Evolutionary conservation across 805 yeast genomes (phyloP).

Genomic region (Metschnikowia lunata): DNA sequence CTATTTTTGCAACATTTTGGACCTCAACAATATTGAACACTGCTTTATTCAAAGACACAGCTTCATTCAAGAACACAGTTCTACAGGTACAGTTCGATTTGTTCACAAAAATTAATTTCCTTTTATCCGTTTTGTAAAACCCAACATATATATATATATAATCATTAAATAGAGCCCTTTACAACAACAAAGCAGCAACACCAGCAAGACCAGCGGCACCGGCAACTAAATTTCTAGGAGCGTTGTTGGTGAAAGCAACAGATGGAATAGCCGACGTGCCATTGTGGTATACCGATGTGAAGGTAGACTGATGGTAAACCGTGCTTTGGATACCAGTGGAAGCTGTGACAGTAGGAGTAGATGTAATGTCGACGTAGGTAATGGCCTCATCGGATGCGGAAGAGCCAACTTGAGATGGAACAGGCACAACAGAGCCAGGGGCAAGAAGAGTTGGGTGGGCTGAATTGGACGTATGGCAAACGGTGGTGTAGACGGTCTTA

Average conservation of each 20-base stretch:
- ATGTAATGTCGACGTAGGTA: slow-evolving; percentile 45
- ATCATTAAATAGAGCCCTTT: background rate
- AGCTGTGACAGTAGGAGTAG: slow-evolving; percentile 46
- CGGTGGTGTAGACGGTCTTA: slow-evolving; percentile 20
- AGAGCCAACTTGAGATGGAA: slow-evolving; percentile 11
- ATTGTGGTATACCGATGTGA: slow-evolving; percentile 27
- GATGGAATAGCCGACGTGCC: slow-evolving; percentile 20
- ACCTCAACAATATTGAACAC: too few species aligned
- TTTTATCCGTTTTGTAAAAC: too few species aligned
- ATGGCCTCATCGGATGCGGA: slow-evolving; percentile 24
- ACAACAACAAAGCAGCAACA: slow-evolving; percentile 36
- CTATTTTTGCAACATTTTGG: too few species aligned
- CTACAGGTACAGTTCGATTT: too few species aligned
- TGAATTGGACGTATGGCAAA: slow-evolving; percentile 12
- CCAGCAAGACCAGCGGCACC: slow-evolving; percentile 42
- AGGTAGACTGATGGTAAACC: slow-evolving; percentile 32
- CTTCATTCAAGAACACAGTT: too few species aligned
- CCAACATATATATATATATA: too few species aligned
- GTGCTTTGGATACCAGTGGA: slow-evolving; percentile 47
- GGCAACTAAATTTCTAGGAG: slow-evolving; percentile 24
- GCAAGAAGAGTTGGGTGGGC: slow-evolving; percentile 9
- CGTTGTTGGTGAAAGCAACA: slow-evolving; percentile 30
- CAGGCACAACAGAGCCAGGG: slow-evolving; percentile 6
- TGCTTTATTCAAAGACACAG: too few species aligned
- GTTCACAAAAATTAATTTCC: too few species aligned